Evolutionary conservation across 257 asterid genomes (phyloP), one percentile per base, ranked within the genome.

Genomic region (Ocimum tenuiflorum): DNA sequence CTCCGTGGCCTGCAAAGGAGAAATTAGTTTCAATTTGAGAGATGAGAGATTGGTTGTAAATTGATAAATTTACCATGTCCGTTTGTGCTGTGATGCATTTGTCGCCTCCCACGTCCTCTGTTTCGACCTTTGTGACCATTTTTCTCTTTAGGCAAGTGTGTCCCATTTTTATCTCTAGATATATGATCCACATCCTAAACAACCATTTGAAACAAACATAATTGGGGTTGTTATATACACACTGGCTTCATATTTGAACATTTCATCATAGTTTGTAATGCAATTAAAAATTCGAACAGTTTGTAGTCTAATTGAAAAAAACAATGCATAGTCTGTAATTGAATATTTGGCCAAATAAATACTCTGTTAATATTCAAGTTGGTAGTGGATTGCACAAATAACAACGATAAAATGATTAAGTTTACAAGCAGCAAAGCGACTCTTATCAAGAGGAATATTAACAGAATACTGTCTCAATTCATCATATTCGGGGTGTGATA

Each of bases 91-190:
- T 78, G 82, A 27, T 84, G 75, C 70, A 80, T 84, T 66, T 77
- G 95, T 67, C 86, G 80, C 86, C 95, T 86, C 80, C 96, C 97
- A 65, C 88, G 95, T 22, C 85, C 88, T 51, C 87, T 76, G 71
- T 69, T 77, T 71, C 84, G 85, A 67, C 70, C 90, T 70, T 75
- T 82, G 14, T 75, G 71, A 60, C 74, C 95, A 43, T 68, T 80
- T 68, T 69, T 87, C 65, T 92, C 99, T 67, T 74, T 84, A 3
- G 77, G 76, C 50, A 75, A 60, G 51, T 80, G 86, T 66, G 68
- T 72, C 70, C 74, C 91, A 35, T 61, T 78, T 75, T 74, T 83
- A 60, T 81, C 91, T 71, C 71, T 84, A 4, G 72, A 65, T 38
- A 70, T 63, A 55, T 76, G 84, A 60, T 78, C 91, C 50, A 69